Base-by-base conservation (phyloP, 306 rosid species). In the Cucumis melo region DNA sequence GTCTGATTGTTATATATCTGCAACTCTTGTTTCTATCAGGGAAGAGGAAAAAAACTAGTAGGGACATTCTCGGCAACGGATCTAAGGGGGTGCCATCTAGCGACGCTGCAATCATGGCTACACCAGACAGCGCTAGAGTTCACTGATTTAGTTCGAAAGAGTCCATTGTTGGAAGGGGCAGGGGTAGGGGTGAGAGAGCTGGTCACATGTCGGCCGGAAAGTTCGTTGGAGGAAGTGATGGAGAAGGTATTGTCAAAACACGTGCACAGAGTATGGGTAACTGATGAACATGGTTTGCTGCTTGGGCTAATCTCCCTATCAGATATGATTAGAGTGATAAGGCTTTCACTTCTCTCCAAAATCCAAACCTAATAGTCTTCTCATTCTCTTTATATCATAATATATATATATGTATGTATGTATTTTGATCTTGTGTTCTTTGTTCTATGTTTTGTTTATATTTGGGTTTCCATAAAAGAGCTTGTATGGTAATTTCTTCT, bases 231-330 rank as follows among this genome's bases (percentile, higher is more conserved):
- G 0, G 86, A 87, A 77, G 92, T 89, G 6, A 82, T 90, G 7
- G 87, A 87, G 10, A 89, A 89, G 88, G 91, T 85, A 2, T 85
- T 94, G 13, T 61, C 83, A 0, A 85, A 81, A 42, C 93, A 88
- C 34, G 99, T 94, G 38, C 99, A 94, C 73, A 78, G 97, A 24
- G 56, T 92, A 42, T 92, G 99, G 99, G 95, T 87, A 34, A 96
- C 89, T 72, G 95, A 92, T 76, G 80, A 74, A 10, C 83, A 87
- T 16, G 92, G 93, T 70, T 85, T 89, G 79, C 99, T 94, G 13
- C 15, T 73, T 5, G 97, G 99, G 6, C 81, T 94, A 21, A 85
- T 92, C 78, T 87, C 95, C 3, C 89, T 90, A 71, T 85, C 96
- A 0, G 97, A 94, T 78, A 76, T 94, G 3, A 80, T 90, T 39